Base-by-base conservation (phyloP, 2,329 filamentous ascomycete genomes). In the Aspergillus versicolor region DNA sequence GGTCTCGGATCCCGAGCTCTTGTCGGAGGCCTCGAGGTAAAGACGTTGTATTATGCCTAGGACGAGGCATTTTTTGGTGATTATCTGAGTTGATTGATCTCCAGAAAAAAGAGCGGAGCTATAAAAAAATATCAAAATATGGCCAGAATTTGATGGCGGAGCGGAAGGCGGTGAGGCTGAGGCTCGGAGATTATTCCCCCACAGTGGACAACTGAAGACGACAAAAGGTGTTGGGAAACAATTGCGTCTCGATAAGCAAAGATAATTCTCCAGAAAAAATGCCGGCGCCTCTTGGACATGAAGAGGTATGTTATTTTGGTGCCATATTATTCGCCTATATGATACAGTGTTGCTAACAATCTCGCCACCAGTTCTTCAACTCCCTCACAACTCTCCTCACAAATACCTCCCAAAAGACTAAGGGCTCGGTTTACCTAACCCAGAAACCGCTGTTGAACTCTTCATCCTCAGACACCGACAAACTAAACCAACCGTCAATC, bases 401-500 rank as follows among this genome's bases (percentile, higher is more conserved):
- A 37, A 72, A 67, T 34, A 75, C 76, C 24, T 74, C 75, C 40
- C 63, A 73, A 52, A 69, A 71, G 54, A 48, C 71, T n/a, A 72
- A 71, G 37, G 77, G 77, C 61, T 79, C 76, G 19, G 70, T 79
- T 24, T 75, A 69, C 68, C 70, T 79, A 54, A 73, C 74, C 4
- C 77, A 79, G 59, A 79, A 79, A 58, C 71, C 72, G 21, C 63
- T 78, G 7, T 55, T 66, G 32, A 40, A 58, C 38, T 21, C 61
- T 12, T 44, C 58, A 5, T 12, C 45, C 4, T 11, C 43, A 45
- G 52, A 41, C 34, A 60, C 64, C 27, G 55, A 61, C 53, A 78
- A 52, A 24, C 34, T 17, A 22, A 48, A 37, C 1, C 86, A 87
- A 5, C 77, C 89, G 13, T 88, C 92, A 7, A 78, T 97, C 58